phyloP scores from a whole-genome alignment of 768 basidiomycete species.

The Ramaria rubella region DNA sequence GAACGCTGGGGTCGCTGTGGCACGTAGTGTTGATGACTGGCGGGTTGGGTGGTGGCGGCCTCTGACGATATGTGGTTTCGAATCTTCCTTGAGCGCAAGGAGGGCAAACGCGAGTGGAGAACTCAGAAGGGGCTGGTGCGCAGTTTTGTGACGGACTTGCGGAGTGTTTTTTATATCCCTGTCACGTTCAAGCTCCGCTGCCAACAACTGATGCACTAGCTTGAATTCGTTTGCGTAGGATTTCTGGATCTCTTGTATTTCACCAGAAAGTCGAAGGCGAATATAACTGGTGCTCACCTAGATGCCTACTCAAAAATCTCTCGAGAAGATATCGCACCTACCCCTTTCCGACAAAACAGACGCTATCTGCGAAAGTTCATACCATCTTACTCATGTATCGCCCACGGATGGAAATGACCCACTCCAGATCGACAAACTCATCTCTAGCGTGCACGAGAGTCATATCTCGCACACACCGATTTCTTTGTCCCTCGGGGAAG shows the following conservation, averaged over 20 bases:
- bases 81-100: background rate
- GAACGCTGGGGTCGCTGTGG: background rate
- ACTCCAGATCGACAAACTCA: background rate
- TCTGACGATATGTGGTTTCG: background rate
- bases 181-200: background rate
- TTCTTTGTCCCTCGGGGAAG: background rate
- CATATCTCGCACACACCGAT: background rate
- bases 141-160: background rate
- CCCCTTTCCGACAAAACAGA: background rate
- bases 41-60: background rate
- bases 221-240: no score
- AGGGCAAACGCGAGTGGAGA: no score
- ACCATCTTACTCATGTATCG: background rate
- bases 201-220: background rate
- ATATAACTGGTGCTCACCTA: no score
- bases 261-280: no score
- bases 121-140: no score
- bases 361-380: no score
- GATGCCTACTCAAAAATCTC: no score
- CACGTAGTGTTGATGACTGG: background rate
- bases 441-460: background rate
- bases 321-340: no score
- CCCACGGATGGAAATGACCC: background rate
- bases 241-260: background rate
- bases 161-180: background rate